These are phyloP conservation scores for Ceratocystis smalleyi DNA, from an alignment of 2,329 filamentous ascomycete species.

Conservation along the genomic window DNA sequence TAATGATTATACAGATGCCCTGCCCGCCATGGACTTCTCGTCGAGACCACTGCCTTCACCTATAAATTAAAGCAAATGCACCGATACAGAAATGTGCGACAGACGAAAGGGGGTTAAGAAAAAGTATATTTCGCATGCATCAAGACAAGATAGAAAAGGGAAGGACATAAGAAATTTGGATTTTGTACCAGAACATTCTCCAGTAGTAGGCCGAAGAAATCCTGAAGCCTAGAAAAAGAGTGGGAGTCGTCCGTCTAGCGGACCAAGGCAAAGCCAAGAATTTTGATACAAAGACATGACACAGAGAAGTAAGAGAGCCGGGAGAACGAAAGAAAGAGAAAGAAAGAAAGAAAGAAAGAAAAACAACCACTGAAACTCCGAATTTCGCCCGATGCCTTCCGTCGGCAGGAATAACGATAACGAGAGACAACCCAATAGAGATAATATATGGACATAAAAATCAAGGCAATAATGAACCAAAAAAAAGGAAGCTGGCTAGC, in stretches of 20 bases:
- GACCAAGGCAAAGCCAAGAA: not conserved
- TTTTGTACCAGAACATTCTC: not conserved
- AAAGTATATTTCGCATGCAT: not conserved
- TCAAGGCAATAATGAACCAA: not conserved
- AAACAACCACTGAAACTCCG: constrained; percentile 7
- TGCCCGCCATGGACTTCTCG: not conserved
- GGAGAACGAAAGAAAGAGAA: not conserved
- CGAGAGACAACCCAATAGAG: not conserved
- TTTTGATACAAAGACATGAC: not conserved
- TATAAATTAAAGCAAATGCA: not conserved
- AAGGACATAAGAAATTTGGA: not conserved
- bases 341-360: constrained; percentile 1
- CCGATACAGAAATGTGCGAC: not conserved
- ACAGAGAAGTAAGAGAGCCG: not conserved
- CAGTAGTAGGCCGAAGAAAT: not conserved
- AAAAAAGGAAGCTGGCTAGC: not conserved
- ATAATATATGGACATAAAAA: not conserved
- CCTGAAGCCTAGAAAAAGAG: not conserved
- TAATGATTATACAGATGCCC: not conserved
- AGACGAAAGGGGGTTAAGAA: not conserved
- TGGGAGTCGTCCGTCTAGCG: not conserved
- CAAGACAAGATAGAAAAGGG: not conserved
- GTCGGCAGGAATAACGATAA: constrained; percentile 2
- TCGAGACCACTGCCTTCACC: no score
- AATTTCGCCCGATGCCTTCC: not conserved